Base-by-base conservation (phyloP, 306 rosid genomes). In the Dryas drummondii region DNA sequence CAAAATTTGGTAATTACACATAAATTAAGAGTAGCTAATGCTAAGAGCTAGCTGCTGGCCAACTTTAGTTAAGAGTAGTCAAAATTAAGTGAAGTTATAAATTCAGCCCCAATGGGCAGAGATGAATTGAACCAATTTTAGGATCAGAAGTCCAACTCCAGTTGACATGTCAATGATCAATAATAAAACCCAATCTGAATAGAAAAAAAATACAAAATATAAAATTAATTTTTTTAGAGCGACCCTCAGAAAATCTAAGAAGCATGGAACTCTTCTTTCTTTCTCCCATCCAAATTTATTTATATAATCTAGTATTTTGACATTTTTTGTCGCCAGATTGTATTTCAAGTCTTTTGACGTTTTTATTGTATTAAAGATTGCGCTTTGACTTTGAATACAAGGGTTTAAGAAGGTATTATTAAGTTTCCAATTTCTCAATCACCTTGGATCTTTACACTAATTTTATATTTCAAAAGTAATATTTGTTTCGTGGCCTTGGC, bases 1-100 rank as follows among this genome's bases (percentile, higher is more conserved):
- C 44, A 22, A 42, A 63, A 57, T 75, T 62, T 49, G 79, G 46
- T 52, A 51, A 22, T n/a, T n/a, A n/a, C 41, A 26, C 71, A 75
- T 4, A 19, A 62, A 19, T 8, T 37, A 45, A 72, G 48, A 14
- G 8, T 26, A 72, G 42, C 37, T 52, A 17, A 50, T n/a, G n/a
- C 37, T 48, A 44, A 46, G 76, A 58, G 37, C 37, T 52, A 58
- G 37, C 37, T 52, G 49, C 60, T 22, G 46, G 65, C 72, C 63
- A 42, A 19, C 62, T 40, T 0, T 54, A 46, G 37, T 58, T 7
- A 48, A 68, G 47, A 51, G 59, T 14, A 40, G n/a, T 73, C 47
- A 59, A 57, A 59, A 61, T 72, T 46, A 42, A 45, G 40, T 49
- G 17, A 17, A 50, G 10, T n/a, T 22, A 9, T 5, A 46, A 22